Base-by-base conservation (phyloP, 1,139 yeast species). In the Geotrichum siamense region DNA sequence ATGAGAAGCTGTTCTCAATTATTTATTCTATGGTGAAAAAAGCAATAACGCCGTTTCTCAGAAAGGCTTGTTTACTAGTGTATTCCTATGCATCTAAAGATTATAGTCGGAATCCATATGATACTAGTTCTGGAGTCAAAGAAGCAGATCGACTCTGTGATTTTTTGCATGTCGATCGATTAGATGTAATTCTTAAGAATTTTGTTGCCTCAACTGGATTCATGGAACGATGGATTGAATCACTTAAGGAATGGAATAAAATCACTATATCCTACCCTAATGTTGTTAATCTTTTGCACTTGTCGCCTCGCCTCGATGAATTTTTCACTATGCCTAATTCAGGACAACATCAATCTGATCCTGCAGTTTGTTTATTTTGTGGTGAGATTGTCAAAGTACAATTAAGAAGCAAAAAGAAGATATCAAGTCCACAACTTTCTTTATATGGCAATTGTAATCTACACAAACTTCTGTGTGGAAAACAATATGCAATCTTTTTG, bases 361-460 rank as follows among this genome's bases (percentile, higher is more conserved):
- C 95, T 0, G 96, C 95, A 0, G 69, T 91, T 10, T 91, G 98
- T 57, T 64, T 91, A 44, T 81, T 82, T 52, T 91, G 98, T 64
- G 93, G 89, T 0, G 67, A 69, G 12, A 71, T 81, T 3, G 71
- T 85, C 23, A 80, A 80, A 51, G 67, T 80, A 22, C 96, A 89
- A 55, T 75, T 71, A 43, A 61, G 65, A 33, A 71, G 78, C 13
- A 63, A 8, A n/a, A 74, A 47, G 82, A 79, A 2, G 59, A 53
- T 38, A 48, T 48, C 32, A 20, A 32, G 9, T 30, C 8, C 19
- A 5, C 51, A 47, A 8, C 47, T 49, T 3, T 53, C 48, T 15
- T 45, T 50, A n/a, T 45, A 46, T 9, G 71, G 71, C 2, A 64
- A 63, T 31, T 67, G 70, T 48, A 62, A 62, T 35, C 51, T 44